Evolutionary conservation across 352 stramenopile genomes (phyloP).

Genomic region (Phytopythium aichiense): DNA sequence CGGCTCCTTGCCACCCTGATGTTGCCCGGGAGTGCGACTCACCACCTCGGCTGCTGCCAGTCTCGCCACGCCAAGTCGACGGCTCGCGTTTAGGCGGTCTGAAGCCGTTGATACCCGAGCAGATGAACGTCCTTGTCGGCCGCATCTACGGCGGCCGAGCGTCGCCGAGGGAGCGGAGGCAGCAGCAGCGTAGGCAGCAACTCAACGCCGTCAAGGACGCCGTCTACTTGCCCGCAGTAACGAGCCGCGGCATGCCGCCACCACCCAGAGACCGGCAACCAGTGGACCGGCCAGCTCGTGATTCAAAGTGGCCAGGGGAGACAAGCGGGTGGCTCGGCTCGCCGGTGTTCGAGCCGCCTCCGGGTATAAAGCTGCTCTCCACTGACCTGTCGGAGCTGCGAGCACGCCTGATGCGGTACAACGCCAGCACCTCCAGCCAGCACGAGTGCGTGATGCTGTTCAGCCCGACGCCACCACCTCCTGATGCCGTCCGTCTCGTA

Average conservation of each 20-base stretch:
- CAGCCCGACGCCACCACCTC: not conserved
- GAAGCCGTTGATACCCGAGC: not conserved
- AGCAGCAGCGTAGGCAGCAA: conserved; percentile 12
- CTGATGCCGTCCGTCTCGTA: not conserved
- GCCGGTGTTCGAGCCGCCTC: not conserved
- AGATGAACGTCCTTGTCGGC: not conserved
- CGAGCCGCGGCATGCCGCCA: not conserved
- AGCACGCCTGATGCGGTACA: conserved; percentile 2
- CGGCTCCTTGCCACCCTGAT: not conserved
- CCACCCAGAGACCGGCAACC: not conserved
- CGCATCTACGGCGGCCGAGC: not conserved
- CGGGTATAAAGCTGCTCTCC: conserved; percentile 32
- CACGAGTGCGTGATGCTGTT: not conserved
- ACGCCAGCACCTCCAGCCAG: not conserved
- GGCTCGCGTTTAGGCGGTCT: not conserved
- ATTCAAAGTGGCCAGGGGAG: not conserved
- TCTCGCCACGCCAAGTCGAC: not conserved
- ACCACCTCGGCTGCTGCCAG: not conserved
- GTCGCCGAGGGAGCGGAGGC: not conserved
- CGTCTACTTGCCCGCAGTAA: conserved; percentile 30
- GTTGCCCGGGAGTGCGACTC: not conserved
- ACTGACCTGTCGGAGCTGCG: conserved; percentile 36
- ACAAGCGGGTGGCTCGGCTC: not conserved
- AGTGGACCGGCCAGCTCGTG: not conserved
- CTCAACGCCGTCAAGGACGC: conserved; percentile 16